Base-by-base conservation (phyloP, 805 yeast genomes). In the Isabelozyma rhagii region DNA sequence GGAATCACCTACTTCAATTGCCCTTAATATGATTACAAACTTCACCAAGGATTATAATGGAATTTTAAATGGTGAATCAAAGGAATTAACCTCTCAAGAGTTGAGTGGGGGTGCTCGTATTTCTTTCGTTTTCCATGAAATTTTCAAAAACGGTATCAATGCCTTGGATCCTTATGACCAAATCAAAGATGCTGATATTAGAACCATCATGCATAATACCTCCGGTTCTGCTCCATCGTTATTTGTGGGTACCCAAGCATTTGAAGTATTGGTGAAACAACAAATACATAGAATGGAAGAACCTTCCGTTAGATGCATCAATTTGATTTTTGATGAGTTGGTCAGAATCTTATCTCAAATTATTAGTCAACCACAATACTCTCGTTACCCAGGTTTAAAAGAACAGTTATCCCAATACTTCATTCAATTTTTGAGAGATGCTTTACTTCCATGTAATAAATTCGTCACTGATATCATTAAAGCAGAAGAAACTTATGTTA, bases 71-170 rank as follows among this genome's bases (percentile, higher is more conserved):
- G 99, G 99, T 72, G 93, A 89, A 67, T 86, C 94, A 25, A 88
- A 83, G 67, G 99, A 94, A 62, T 77, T 94, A 56, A 83, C 96
- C 8, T 83, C 92, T 8, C 82, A 85, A 61, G 99, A 94, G 72
- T 80, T 94, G 58, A 87, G 96, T 56, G 99, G 99, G 66, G 99
- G 97, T 71, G 99, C 99, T 0, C 87, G 99, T 79, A 88, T 93
- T 54, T 85, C 96, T 29, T 94, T 91, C 75, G 98, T 93, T 15
- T 94, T 93, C 77, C 98, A 93, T 68, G 98, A 93, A 74, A 87
- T 94, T 50, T 93, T 84, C 76, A 86, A 93, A 64, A 92, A 89
- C 67, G 98, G 98, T 72, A 80, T 93, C 49, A 82, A 83, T 63
- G 88, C 97, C 0, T 78, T 93, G 50, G 98, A 93, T 68, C 99